These are phyloP conservation scores for cucumber (Cucumis sativus) DNA, from an alignment of 306 rosid genomes.

Conservation along the genomic window DNA sequence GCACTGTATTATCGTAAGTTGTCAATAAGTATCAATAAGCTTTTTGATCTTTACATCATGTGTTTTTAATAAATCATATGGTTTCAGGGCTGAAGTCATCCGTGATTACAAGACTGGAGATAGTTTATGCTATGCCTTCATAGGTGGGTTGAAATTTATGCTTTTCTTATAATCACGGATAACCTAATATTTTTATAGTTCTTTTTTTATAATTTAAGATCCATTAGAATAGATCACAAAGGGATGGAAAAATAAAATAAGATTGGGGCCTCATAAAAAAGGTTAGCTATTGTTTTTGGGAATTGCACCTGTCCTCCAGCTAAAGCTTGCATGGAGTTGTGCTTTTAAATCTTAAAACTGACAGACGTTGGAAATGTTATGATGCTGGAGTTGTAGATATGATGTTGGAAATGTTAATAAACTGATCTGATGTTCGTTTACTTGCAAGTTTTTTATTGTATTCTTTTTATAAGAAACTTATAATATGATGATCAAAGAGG, in stretches of 20 bases:
- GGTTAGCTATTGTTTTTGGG: neutral
- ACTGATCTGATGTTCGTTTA: neutral
- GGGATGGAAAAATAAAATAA: neutral
- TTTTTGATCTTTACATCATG: neutral
- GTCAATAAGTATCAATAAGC: neutral
- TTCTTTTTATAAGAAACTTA: too few species aligned
- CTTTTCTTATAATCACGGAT: neutral
- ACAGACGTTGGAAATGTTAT: too few species aligned
- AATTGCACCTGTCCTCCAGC: neutral
- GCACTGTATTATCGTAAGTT: slow-evolving; percentile 66
- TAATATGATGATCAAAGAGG: too few species aligned
- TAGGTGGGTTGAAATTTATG: slow-evolving; percentile 40
- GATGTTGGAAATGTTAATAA: neutral
- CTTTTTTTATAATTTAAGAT: neutral
- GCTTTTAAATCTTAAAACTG: neutral
- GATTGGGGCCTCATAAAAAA: too few species aligned
- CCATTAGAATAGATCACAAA: neutral
- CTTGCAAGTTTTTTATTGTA: neutral
- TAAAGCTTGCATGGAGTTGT: neutral
- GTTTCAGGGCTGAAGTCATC: slow-evolving; percentile 83
- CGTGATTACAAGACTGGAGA: slow-evolving; percentile 89
- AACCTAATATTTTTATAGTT: neutral
- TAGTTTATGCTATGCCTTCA: slow-evolving; percentile 89
- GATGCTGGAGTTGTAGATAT: neutral
- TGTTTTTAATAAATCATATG: slow-evolving; percentile 21